These are phyloP conservation scores for Debaryomycetaceae sp. DNA, from an alignment of 1,139 yeast species.

Conservation along the genomic window DNA sequence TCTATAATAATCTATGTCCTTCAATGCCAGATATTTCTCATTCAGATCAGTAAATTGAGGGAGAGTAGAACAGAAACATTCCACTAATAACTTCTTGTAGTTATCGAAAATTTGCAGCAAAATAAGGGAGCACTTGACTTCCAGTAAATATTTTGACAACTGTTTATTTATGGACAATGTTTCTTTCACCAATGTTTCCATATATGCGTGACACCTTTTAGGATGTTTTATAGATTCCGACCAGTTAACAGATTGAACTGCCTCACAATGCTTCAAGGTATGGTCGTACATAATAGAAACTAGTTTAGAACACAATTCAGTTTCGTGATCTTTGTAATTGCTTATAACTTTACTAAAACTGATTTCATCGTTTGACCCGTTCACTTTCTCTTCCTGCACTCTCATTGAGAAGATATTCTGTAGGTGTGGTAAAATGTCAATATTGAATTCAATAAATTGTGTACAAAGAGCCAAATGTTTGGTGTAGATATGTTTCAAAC, in stretches of 20 bases:
- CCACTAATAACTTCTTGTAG: conserved; percentile 55
- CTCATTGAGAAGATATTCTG: conserved; percentile 15
- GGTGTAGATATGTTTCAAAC: conserved; percentile 71
- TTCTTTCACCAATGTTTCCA: conserved; percentile 67
- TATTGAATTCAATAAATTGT: conserved; percentile 49
- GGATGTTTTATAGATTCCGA: conserved; percentile 39
- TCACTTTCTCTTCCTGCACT: conserved; percentile 5
- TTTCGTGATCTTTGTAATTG: conserved; percentile 57
- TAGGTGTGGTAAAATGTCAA: conserved; percentile 20
- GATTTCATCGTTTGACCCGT: conserved; percentile 15
- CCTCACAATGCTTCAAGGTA: conserved; percentile 45
- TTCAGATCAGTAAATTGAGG: conserved; percentile 50
- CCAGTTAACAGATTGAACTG: conserved; percentile 51
- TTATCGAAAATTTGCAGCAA: conserved; percentile 58
- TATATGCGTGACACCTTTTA: conserved; percentile 54
- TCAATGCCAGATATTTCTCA: conserved; percentile 52
- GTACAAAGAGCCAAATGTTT: conserved; percentile 70
- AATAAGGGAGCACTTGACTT: conserved; percentile 44
- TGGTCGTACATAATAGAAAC: conserved; percentile 71
- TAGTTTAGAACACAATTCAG: conserved; percentile 63
- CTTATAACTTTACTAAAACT: conserved; percentile 27
- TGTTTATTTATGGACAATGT: conserved; percentile 62
- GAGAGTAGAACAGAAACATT: conserved; percentile 51
- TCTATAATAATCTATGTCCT: conserved; percentile 64
- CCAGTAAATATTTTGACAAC: conserved; percentile 56